Conservation (phyloP, 306 rosid genomes). For the Boehmeria nivea region DNA sequence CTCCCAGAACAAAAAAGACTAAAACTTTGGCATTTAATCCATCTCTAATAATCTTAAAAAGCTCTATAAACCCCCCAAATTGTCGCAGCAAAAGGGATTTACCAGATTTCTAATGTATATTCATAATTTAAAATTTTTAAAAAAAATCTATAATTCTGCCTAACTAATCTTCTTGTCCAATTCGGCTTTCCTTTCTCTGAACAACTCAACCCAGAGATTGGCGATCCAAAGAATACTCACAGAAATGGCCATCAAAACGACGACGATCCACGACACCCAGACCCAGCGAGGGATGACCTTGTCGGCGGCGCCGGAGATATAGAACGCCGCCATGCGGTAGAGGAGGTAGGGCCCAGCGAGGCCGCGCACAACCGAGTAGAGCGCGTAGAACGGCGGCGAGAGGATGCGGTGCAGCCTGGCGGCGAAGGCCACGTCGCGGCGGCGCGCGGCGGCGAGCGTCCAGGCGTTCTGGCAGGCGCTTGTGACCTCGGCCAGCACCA, state of each 20-base stretch:
- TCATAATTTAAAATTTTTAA: no score
- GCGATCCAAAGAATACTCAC: constrained; percentile 79
- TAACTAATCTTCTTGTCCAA: constrained; percentile 51
- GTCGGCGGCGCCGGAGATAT: constrained; percentile 43
- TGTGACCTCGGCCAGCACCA: constrained; percentile 73
- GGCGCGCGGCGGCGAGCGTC: constrained; percentile 60
- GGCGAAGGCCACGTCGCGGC: constrained; percentile 43
- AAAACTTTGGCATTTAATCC: no score
- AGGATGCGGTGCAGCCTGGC: constrained; percentile 35
- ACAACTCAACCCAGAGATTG: constrained; percentile 71
- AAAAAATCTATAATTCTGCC: neutral
- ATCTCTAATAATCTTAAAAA: no score
- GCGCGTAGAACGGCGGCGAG: constrained; percentile 59
- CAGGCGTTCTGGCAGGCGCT: constrained; percentile 80
- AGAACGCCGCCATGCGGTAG: constrained; percentile 50
- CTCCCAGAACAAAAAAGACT: no score
- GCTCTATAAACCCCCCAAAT: constrained; percentile 2
- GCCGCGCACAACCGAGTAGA: constrained; percentile 61
- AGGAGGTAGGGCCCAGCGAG: constrained; percentile 64
- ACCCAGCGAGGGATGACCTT: constrained; percentile 64
- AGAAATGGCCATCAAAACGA: constrained; percentile 58
- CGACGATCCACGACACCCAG: constrained; percentile 82
- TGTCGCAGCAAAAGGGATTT: neutral
- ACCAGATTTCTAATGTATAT: neutral
- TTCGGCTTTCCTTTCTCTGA: constrained; percentile 33